These are phyloP conservation scores for Plectranthus barbatus DNA, from an alignment of 257 asterid genomes.

Conservation along the genomic window DNA sequence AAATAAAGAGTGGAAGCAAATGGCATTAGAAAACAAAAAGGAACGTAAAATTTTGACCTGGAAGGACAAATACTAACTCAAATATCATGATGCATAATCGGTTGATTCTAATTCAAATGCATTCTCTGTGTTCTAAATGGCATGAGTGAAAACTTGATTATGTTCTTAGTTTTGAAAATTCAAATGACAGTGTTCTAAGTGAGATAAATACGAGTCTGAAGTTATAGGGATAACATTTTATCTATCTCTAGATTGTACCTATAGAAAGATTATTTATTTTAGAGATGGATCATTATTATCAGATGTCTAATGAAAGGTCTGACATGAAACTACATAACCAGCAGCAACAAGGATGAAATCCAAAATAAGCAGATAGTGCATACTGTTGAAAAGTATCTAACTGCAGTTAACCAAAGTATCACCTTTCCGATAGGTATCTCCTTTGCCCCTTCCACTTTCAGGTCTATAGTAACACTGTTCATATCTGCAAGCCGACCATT, in stretches of 20 bases:
- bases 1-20: constrained; percentile 3
- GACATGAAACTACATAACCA: neutral
- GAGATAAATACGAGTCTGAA: no score
- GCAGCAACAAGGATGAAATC: neutral
- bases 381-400: neutral
- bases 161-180: no score
- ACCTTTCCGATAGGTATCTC: constrained; percentile 74
- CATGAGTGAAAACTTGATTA: neutral
- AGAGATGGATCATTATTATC: no score
- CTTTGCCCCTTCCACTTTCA: constrained; percentile 56
- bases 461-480: constrained; percentile 41
- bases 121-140: neutral
- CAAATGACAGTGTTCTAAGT: no score
- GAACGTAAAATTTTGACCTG: neutral
- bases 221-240: no score
- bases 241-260: no score
- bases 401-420: constrained; percentile 6
- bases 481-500: constrained; percentile 56
- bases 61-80: neutral
- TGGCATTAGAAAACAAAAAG: neutral
- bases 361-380: neutral
- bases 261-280: no score
- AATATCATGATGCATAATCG: neutral
- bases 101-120: neutral
- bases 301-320: no score